A percentile compares a stretch with the other conserved stretches of the same genome.
These are phyloP conservation scores for Cercospora canescens DNA, from an alignment of 2,329 filamentous ascomycete species.

Conservation along the genomic window DNA sequence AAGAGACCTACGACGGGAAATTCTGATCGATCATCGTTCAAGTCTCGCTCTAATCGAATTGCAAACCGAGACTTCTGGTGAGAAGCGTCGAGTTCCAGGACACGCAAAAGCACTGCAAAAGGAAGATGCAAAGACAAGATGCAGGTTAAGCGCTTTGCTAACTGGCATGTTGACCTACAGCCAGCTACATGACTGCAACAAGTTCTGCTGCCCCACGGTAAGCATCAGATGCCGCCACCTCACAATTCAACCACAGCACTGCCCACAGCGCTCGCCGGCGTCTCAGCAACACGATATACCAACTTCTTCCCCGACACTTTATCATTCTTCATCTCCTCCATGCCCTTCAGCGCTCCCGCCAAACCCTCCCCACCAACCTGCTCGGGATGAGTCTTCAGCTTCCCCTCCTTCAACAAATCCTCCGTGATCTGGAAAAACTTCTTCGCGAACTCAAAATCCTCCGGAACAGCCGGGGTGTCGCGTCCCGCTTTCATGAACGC, in stretches of 20 bases:
- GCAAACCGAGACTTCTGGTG: too few species aligned
- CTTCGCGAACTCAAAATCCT: constrained; percentile 46
- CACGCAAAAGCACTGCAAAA: too few species aligned
- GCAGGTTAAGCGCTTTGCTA: too few species aligned
- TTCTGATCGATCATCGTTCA: too few species aligned
- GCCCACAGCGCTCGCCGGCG: constrained; percentile 20
- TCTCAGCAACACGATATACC: constrained; percentile 42
- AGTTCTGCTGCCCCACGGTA: background rate
- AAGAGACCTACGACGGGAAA: too few species aligned
- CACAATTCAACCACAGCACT: constrained; percentile 26
- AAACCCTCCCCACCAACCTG: constrained; percentile 45
- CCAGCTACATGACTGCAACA: background rate
- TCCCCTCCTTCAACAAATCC: constrained; percentile 44
- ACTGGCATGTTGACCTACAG: too few species aligned
- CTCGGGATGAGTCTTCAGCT: constrained; percentile 46
- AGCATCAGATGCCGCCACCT: background rate
- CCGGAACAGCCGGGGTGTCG: constrained; percentile 24
- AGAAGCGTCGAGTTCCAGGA: too few species aligned
- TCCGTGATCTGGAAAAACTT: constrained; percentile 44
- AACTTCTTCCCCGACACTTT: constrained; percentile 51
- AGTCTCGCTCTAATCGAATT: too few species aligned
- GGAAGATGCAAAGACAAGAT: too few species aligned
- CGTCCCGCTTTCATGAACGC: constrained; percentile 23
- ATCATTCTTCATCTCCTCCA: constrained; percentile 45
- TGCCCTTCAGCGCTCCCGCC: constrained; percentile 45